Evolutionary conservation across 805 yeast genomes (phyloP).

Genomic region (Hanseniaspora guilliermondii): DNA sequence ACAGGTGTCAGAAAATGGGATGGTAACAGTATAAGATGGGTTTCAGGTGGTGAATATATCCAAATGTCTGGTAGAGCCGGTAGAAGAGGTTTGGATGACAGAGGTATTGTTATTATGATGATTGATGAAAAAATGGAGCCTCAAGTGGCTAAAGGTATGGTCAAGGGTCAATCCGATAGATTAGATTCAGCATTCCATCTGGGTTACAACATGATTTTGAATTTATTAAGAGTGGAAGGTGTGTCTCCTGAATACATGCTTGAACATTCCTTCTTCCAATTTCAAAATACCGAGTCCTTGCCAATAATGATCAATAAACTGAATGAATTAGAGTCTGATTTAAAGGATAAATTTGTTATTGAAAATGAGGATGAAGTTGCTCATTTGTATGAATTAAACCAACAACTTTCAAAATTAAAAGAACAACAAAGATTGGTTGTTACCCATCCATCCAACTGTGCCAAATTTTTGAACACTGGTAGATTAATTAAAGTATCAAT

Average conservation of each 20-base stretch:
- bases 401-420: conserved; percentile 57
- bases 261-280: conserved; percentile 86
- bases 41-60: conserved; percentile 97
- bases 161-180: conserved; percentile 95
- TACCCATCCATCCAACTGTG: conserved; percentile 79
- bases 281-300: conserved; percentile 83
- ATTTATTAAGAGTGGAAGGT: conserved; percentile 93
- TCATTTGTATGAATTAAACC: conserved; percentile 71
- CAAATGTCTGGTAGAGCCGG: conserved; percentile 99
- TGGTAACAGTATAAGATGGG: conserved; percentile 96
- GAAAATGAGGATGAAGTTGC: conserved; percentile 65
- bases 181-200: conserved; percentile 94
- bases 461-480: conserved; percentile 81
- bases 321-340: conserved; percentile 38
- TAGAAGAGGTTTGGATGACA: conserved; percentile 97
- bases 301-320: conserved; percentile 68
- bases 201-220: conserved; percentile 94
- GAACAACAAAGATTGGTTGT: conserved; percentile 69
- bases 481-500: conserved; percentile 62
- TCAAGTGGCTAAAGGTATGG: conserved; percentile 98
- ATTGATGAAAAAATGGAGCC: conserved; percentile 99
- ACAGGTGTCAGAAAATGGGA: conserved; percentile 98
- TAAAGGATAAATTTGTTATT: conserved; percentile 36
- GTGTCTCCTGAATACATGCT: conserved; percentile 96
- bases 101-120: conserved; percentile 99